Base-by-base conservation (phyloP, 208 protist species). In the Acanthamoeba triangularis region DNA sequence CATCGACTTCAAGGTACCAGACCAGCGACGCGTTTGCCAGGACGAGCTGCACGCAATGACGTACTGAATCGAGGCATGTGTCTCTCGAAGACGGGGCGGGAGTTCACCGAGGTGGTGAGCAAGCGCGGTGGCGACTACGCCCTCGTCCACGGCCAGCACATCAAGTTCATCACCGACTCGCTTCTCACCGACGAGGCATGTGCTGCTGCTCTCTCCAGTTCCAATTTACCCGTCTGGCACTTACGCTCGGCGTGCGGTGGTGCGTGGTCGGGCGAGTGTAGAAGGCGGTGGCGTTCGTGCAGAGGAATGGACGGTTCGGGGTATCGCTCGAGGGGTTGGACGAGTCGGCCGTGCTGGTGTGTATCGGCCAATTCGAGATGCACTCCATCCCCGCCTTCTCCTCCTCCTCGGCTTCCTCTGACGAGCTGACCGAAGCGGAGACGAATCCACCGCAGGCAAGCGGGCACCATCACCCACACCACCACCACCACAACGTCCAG, bases 61-160 rank as follows among this genome's bases (percentile, higher is more conserved):
- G 74, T 82, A 23, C 25, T n/a, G 13, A 23, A 6, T 35, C 35
- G 0, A 35, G 6, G 20, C 30, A 23, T 16, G 10, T 61, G 13
- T 49, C 16, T 28, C n/a, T 37, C n/a, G 67, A 25, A 91, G 85
- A 91, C 85, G 25, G 56, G 85, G 20, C n/a, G 30, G 61, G 85
- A 74, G 41, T 69, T 72, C 37, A 72, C 61, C 7, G 85, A 91
- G 25, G 56, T 69, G 85, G 85, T 91, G n/a, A 91, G 85, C 85
- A 91, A 91, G 33, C 52, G 61, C 16, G 85, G 85, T 33, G 85
- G 85, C 28, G 85, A 91, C 59, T 91, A 91, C 35, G 85, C 56
- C 4, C 30, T 14, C 13, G 11, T 91, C 10, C 61, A 63, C 33
- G 52, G 56, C 33, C 85, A 41, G 33, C 85, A 44, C 35, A 69